Base-by-base conservation (phyloP, 2,329 filamentous ascomycete species). In the Aureobasidium vineae region DNA sequence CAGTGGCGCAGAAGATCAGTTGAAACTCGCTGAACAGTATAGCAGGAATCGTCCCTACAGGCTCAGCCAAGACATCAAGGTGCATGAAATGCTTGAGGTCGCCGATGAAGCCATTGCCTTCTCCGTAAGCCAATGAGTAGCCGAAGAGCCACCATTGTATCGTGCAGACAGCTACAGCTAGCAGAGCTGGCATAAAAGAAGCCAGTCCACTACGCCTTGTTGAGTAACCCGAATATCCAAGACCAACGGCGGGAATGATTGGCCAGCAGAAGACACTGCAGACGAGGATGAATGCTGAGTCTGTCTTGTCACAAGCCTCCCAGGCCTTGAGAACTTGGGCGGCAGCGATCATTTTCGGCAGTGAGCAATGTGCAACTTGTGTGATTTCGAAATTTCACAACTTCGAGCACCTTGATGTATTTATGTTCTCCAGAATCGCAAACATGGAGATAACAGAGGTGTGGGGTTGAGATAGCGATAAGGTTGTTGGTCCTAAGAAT, bases 21-120 rank as follows among this genome's bases (percentile, higher is more conserved):
- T 84, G 82, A 64, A 83, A 83, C 71, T 83, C 81, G 59, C 79
- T 81, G 72, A 83, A 83, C 5, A 83, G 70, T 15, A 83, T 79
- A 6, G 81, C 81, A 0, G 81, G 81, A 52, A 83, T 83, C 0
- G 79, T 81, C 4, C 82, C 81, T 1, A 83, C 77, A 0, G 82
- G 81, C 56, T 83, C 77, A 2, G 79, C 74, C 0, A 83, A 73
- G 5, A 83, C 81, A 15, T 76, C 78, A 8, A 72, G 70, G 68
- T 83, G 82, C 56, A 83, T 80, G 1, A 76, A 75, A 69, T 83
- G 78, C 52, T 74, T 78, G 61, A 83, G 76, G 49, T 78, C 76
- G 3, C 81, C 81, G 69, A 83, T 78, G 6, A 83, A 71, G 5
- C 75, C 71, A 33, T 78, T 78, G 31, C 79, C 81, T 38, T 82